phyloP scores from a whole-genome alignment of 2,329 filamentous ascomycete genomes.

The Paraconiothyrium sp. region DNA sequence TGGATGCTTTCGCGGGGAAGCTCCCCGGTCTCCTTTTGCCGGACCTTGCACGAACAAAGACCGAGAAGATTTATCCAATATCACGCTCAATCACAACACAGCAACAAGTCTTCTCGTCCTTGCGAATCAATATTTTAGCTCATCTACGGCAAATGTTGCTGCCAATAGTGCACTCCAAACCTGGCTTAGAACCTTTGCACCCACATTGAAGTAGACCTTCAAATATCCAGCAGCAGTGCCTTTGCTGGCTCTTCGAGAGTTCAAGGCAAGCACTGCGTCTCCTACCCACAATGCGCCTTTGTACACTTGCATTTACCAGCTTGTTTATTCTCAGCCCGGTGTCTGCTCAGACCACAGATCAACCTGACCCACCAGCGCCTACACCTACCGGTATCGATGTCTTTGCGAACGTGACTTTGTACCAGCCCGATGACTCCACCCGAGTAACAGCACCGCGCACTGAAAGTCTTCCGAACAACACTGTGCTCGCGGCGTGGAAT shows the following conservation, averaged over 20 bases:
- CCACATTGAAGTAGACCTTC: slow-evolving; percentile 18
- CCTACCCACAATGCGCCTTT: slow-evolving; percentile 15
- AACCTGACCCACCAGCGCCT: slow-evolving; percentile 20
- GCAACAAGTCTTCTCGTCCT: slow-evolving; percentile 4
- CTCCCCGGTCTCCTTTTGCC: neutral
- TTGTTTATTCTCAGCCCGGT: slow-evolving; percentile 8
- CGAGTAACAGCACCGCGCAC: slow-evolving; percentile 28
- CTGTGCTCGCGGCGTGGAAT: slow-evolving; percentile 30
- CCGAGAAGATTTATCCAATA: slow-evolving; percentile 18
- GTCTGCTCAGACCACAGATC: slow-evolving; percentile 9
- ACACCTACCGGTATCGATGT: slow-evolving; percentile 27
- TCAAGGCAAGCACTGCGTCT: neutral
- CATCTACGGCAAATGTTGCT: slow-evolving; percentile 24
- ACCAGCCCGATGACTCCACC: slow-evolving; percentile 25
- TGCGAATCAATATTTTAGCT: slow-evolving; percentile 20
- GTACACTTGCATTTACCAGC: slow-evolving; percentile 11
- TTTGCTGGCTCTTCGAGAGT: neutral
- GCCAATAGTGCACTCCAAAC: neutral
- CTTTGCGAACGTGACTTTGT: slow-evolving; percentile 34
- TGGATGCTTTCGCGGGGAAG: slow-evolving; percentile 22
- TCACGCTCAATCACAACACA: slow-evolving; percentile 20
- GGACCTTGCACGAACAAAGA: slow-evolving; percentile 17
- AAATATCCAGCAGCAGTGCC: neutral
- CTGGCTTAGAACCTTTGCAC: neutral
- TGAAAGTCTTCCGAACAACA: slow-evolving; percentile 30